Evolutionary conservation across 495 filamentous ascomycete species (phyloP).

Genomic region (Podospora sp.): DNA sequence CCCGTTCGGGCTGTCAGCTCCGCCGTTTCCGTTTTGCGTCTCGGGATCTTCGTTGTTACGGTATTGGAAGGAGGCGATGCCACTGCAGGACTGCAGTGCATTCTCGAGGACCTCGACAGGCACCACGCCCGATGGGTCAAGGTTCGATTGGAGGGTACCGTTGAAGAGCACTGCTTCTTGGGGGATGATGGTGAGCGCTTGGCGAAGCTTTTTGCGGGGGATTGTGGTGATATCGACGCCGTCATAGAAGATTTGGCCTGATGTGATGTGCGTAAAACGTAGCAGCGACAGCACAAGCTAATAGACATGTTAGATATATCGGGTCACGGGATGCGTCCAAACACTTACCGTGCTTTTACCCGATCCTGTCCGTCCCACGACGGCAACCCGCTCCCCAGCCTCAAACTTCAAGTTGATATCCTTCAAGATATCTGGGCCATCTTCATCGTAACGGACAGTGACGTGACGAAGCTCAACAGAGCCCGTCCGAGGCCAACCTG

Average conservation of each 20-base stretch:
- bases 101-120: slow-evolving; percentile 44
- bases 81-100: slow-evolving; percentile 46
- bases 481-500: slow-evolving; percentile 52
- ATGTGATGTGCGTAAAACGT: slow-evolving; percentile 54
- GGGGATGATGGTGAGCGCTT: slow-evolving; percentile 57
- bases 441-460: slow-evolving; percentile 50
- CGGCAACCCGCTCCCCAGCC: slow-evolving; percentile 56
- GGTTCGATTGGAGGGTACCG: slow-evolving; percentile 52
- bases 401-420: slow-evolving; percentile 52
- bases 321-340: neutral
- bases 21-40: neutral
- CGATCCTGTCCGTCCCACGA: slow-evolving; percentile 61
- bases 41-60: slow-evolving; percentile 29
- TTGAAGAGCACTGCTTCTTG: slow-evolving; percentile 61
- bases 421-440: slow-evolving; percentile 54
- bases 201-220: slow-evolving; percentile 52
- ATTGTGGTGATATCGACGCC: slow-evolving; percentile 54
- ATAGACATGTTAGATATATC: slow-evolving; percentile 23
- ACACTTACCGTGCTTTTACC: slow-evolving; percentile 58
- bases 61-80: slow-evolving; percentile 50
- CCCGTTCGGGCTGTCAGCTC: neutral
- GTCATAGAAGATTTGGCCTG: slow-evolving; percentile 55
- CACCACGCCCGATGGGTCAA: slow-evolving; percentile 52
- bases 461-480: slow-evolving; percentile 53
- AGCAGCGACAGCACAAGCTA: slow-evolving; percentile 57